These are phyloP conservation scores for Hibiscus mutabilis DNA, from an alignment of 345 rosid genomes.

Conservation along the genomic window DNA sequence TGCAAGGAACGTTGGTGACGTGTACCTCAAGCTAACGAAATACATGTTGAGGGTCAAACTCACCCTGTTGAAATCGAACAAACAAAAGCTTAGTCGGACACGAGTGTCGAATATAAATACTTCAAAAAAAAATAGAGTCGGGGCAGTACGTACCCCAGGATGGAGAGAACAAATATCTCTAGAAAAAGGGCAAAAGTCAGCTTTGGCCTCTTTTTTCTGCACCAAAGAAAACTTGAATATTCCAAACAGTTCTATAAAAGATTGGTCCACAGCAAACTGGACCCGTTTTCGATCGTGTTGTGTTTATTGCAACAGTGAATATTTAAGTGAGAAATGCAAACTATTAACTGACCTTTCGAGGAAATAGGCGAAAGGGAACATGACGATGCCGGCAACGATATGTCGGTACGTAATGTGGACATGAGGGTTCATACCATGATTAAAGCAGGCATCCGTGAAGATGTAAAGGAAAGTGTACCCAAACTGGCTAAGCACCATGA, in stretches of 20 bases:
- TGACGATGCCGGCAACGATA: conserved; percentile 32
- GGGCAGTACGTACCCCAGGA: conserved; percentile 40
- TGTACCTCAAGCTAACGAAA: conserved; percentile 44
- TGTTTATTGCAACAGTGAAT: no score
- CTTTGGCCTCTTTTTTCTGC: conserved; percentile 60
- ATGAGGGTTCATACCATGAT: conserved; percentile 67
- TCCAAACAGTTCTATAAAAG: neutral
- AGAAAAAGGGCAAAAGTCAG: conserved; percentile 44
- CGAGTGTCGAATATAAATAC: neutral
- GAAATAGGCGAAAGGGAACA: conserved; percentile 55
- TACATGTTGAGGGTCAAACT: conserved; percentile 52
- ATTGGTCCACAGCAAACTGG: neutral
- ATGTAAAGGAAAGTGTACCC: conserved; percentile 51
- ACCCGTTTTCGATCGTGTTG: no score
- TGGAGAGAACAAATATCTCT: conserved; percentile 58
- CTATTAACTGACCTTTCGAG: conserved; percentile 33
- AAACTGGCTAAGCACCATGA: conserved; percentile 43
- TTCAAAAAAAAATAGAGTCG: neutral
- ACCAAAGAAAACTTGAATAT: conserved; percentile 2
- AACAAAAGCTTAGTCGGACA: neutral
- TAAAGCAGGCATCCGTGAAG: conserved; percentile 60
- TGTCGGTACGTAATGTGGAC: conserved; percentile 63
- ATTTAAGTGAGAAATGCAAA: neutral
- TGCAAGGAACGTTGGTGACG: conserved; percentile 47
- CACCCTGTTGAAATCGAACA: conserved; percentile 32